Evolutionary conservation across 2,329 filamentous ascomycete species (phyloP).

Genomic region (Colletotrichum noveboracense): DNA sequence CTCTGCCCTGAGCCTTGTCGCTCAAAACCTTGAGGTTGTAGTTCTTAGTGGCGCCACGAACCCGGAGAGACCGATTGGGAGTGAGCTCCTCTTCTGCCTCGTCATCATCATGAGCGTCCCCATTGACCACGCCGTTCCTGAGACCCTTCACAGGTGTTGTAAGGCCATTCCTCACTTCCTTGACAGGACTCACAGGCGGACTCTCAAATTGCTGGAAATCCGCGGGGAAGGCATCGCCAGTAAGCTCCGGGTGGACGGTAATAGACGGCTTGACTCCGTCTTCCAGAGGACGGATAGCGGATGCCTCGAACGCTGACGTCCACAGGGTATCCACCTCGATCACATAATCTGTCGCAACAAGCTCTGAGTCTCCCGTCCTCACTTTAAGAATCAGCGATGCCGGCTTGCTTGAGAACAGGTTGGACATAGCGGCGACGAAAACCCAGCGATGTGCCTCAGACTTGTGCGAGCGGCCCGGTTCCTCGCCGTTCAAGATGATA

Average conservation of each 20-base stretch:
- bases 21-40: conserved; percentile 67
- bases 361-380: conserved; percentile 36
- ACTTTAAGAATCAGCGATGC: conserved; percentile 36
- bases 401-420: conserved; percentile 44
- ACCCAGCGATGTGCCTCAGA: conserved; percentile 36
- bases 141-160: conserved; percentile 6
- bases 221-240: neutral
- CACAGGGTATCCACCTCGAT: conserved; percentile 56
- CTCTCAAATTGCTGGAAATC: neutral
- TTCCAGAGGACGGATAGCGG: conserved; percentile 33
- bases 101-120: conserved; percentile 44
- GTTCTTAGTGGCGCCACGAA: conserved; percentile 49
- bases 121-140: conserved; percentile 23
- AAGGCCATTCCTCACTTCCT: neutral
- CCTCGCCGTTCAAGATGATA: conserved; percentile 24
- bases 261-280: conserved; percentile 50
- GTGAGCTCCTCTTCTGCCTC: conserved; percentile 53
- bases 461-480: conserved; percentile 6
- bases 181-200: neutral
- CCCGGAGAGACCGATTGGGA: conserved; percentile 55
- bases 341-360: conserved; percentile 45
- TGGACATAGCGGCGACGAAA: conserved; percentile 44
- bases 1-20: conserved; percentile 60
- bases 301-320: conserved; percentile 44
- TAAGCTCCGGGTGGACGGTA: conserved; percentile 33